These are phyloP conservation scores for Psidium guajava DNA, from an alignment of 345 rosid genomes.

Conservation along the genomic window DNA sequence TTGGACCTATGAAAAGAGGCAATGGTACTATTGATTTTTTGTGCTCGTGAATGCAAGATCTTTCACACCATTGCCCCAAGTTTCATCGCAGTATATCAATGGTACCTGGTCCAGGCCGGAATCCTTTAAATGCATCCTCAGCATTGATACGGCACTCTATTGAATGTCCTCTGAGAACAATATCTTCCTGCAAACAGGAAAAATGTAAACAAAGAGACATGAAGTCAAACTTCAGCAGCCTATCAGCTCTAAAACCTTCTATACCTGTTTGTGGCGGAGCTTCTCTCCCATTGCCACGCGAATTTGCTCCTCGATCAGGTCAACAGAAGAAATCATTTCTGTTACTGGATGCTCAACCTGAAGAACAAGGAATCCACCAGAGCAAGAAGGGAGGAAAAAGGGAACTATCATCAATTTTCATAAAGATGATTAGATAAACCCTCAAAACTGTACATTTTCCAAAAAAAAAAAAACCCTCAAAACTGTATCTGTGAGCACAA, in stretches of 20 bases:
- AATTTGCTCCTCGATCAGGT: constrained; percentile 96
- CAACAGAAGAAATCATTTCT: constrained; percentile 95
- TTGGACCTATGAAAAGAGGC: background rate
- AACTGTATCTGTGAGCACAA: background rate
- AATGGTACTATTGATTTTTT: background rate
- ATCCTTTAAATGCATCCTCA: constrained; percentile 94
- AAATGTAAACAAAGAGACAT: background rate
- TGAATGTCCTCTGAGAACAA: constrained; percentile 93
- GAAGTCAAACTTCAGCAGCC: background rate
- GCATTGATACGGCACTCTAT: constrained; percentile 99
- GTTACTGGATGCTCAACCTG: constrained; percentile 99
- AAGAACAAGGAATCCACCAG: background rate
- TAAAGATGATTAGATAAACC: background rate
- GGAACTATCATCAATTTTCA: background rate
- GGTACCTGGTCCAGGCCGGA: constrained; percentile 96
- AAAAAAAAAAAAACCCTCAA: background rate
- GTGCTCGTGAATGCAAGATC: background rate
- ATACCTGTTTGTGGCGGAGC: constrained; percentile 78
- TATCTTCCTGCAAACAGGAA: constrained; percentile 55
- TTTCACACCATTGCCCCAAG: background rate
- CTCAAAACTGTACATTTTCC: background rate
- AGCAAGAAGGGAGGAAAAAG: background rate
- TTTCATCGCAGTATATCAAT: background rate
- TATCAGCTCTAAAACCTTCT: background rate
- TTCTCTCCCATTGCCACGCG: constrained; percentile 97